Conservation (phyloP, 2,329 filamentous ascomycete species). For the Calonectria pteridis region DNA sequence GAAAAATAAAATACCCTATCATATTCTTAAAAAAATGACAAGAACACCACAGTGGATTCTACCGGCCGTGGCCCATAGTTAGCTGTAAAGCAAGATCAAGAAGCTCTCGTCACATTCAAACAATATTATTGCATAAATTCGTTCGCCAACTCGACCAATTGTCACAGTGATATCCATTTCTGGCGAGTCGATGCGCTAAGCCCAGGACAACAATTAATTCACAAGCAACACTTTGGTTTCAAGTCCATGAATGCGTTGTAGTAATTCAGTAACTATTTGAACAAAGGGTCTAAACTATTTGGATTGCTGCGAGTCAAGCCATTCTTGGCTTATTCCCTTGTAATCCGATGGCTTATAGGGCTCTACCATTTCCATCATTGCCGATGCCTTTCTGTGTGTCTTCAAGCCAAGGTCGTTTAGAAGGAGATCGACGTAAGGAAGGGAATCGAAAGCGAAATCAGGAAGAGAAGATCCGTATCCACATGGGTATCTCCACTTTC, state of each 20-base stretch:
- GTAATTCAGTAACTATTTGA: not conserved
- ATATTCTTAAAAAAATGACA: not conserved
- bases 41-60: not conserved
- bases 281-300: not conserved
- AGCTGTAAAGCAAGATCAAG: not conserved
- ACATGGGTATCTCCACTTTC: conserved; percentile 74
- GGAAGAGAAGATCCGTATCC: conserved; percentile 72
- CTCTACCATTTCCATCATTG: conserved; percentile 15
- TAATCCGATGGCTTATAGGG: conserved; percentile 35
- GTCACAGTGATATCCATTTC: not conserved
- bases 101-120: not conserved
- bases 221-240: not conserved
- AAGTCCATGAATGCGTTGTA: not conserved
- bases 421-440: conserved; percentile 68
- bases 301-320: conserved; percentile 13
- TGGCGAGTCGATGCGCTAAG: not conserved
- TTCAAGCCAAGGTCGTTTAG: conserved; percentile 73
- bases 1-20: no score
- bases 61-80: not conserved
- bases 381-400: conserved; percentile 19
- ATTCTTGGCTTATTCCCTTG: conserved; percentile 37
- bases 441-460: conserved; percentile 81
- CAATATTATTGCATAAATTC: not conserved
- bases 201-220: not conserved
- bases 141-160: not conserved